Percentiles rank a stretch among this genome's conserved stretches.
Evolutionary conservation across 179 eudicot species (phyloP).

Genomic region (Silene vulgaris): DNA sequence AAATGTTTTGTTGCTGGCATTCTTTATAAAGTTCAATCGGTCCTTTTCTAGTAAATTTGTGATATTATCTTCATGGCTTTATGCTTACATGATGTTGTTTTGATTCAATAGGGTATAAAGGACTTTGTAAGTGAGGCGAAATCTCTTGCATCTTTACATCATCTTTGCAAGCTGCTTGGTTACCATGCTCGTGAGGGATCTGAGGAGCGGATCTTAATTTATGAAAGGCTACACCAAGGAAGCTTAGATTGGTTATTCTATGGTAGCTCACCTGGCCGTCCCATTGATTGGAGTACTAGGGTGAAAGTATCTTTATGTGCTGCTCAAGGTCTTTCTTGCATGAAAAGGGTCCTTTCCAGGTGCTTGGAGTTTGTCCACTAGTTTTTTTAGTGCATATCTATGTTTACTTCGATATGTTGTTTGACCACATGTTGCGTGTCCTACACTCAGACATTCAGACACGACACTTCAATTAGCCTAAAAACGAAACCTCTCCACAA

Average conservation of each 20-base stretch:
- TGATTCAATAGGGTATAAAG: slow-evolving; percentile 49
- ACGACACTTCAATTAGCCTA: too few relatives aligned
- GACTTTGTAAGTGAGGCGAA: slow-evolving; percentile 81
- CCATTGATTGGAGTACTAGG: slow-evolving; percentile 84
- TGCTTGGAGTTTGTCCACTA: slow-evolving; percentile 22
- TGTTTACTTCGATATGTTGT: too few relatives aligned
- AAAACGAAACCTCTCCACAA: too few relatives aligned
- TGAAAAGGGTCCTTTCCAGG: slow-evolving; percentile 99
- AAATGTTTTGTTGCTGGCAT: background rate
- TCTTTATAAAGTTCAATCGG: background rate
- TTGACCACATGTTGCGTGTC: too few relatives aligned
- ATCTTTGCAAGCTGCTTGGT: slow-evolving; percentile 84
- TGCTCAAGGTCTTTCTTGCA: slow-evolving; percentile 93
- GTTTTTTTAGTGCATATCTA: too few relatives aligned
- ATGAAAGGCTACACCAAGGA: slow-evolving; percentile 90
- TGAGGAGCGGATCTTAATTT: slow-evolving; percentile 73
- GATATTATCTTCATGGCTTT: background rate
- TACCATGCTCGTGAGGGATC: slow-evolving; percentile 87
- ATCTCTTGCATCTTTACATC: slow-evolving; percentile 74
- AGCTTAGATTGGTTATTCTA: slow-evolving; percentile 74
- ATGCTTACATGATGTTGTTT: slow-evolving; percentile 16
- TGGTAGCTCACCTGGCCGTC: slow-evolving; percentile 76
- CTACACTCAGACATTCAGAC: too few relatives aligned
- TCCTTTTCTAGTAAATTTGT: background rate
- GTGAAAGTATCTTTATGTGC: slow-evolving; percentile 84